Base-by-base conservation (phyloP, 495 filamentous ascomycete species). In the Neurospora sp. region DNA sequence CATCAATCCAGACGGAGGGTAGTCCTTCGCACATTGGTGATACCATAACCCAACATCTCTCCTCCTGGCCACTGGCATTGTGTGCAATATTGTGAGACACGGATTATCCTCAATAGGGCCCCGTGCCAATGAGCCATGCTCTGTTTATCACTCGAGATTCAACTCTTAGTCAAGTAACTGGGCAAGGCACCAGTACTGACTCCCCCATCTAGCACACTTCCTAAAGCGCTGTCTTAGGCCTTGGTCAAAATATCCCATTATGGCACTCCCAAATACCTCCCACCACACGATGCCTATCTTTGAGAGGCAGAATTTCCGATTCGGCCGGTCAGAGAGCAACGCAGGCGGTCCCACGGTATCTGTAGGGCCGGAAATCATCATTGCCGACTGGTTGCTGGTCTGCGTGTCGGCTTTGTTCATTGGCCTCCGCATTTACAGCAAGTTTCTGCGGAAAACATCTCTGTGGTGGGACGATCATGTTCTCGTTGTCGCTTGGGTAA, bases 391-490 rank as follows among this genome's bases (percentile, higher is more conserved):
- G 77, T 3, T 73, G 9, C 73, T 79, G 22, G 61, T 76, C 11
- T 41, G 40, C 38, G 2, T 80, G 6, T 76, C 78, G 0, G 59
- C 44, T n/a, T 53, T 79, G 39, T 78, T 80, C 66, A 70, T 82
- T 14, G 74, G 39, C 16, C 75, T 82, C 1, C 76, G 81, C 12
- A 42, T 82, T 16, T 82, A 79, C 72, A 78, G 79, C 74, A 82
- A 82, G 73, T 48, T 69, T 14, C 68, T 76, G 9, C 74, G 72
- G 40, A 70, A 74, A 27, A 44, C 76, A 40, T 74, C 71, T 0
- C 69, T 82, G 12, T 82, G 80, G 80, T 79, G 74, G 74, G 80
- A 80, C 38, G 81, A 81, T 48, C 68, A 77, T 44, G 20, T 79
- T 46, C 73, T 81, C 9, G 6, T 80, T 22, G 68, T 48, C 6